phyloP scores from a whole-genome alignment of 768 basidiomycete species.

The Lanmaoa pseudosensibilis region DNA sequence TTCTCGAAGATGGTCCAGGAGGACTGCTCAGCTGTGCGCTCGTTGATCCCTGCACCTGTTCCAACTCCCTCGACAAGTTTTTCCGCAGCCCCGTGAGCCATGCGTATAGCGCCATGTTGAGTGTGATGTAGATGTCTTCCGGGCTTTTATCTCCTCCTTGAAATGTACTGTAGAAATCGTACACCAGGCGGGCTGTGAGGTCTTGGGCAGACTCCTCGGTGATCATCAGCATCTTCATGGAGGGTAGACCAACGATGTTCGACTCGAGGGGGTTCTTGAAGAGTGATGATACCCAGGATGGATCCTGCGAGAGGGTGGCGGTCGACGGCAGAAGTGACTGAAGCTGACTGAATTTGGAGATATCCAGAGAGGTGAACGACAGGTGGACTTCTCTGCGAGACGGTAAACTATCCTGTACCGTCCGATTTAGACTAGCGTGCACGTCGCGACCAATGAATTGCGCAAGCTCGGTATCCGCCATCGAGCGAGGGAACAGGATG shows the following conservation, averaged over 20 bases:
- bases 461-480: constrained; percentile 76
- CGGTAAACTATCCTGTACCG: constrained; percentile 50
- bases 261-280: constrained; percentile 65
- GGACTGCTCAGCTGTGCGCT: constrained; percentile 44
- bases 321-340: constrained; percentile 47
- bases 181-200: constrained; percentile 45
- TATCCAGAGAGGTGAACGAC: constrained; percentile 73
- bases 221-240: constrained; percentile 80
- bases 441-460: constrained; percentile 70
- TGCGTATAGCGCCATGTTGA: constrained; percentile 79
- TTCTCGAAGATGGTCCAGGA: constrained; percentile 32
- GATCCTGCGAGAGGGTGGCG: constrained; percentile 41
- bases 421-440: constrained; percentile 66
- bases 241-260: constrained; percentile 76
- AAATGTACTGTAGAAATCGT: constrained; percentile 75
- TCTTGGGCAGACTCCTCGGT: constrained; percentile 59
- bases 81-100: constrained; percentile 80
- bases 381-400: constrained; percentile 66
- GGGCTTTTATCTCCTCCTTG: constrained; percentile 53
- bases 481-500: constrained; percentile 75
- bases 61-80: constrained; percentile 74
- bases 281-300: constrained; percentile 60
- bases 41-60: constrained; percentile 62
- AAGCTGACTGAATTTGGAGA: constrained; percentile 69
- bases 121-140: constrained; percentile 81